Evolutionary conservation across 2,329 filamentous ascomycete genomes (phyloP).

Genomic region (Dothidotthia symphoricarpi): DNA sequence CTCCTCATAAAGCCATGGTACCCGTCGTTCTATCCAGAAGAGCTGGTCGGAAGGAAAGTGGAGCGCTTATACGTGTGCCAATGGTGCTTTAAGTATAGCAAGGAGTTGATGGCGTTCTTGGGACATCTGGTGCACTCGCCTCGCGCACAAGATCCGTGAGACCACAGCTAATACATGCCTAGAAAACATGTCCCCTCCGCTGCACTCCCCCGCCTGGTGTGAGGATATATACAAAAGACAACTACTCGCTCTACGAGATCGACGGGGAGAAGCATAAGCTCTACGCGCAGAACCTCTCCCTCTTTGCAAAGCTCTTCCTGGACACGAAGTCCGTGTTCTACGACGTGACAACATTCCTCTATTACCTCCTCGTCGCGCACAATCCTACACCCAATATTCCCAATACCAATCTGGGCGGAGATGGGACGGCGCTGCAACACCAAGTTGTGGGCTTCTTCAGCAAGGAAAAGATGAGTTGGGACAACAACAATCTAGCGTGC

Average conservation of each 20-base stretch:
- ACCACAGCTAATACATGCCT: slow-evolving; percentile 3
- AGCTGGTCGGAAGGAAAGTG: slow-evolving; percentile 49
- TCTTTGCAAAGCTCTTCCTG: slow-evolving; percentile 96
- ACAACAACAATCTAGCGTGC: slow-evolving; percentile 95
- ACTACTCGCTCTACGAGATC: slow-evolving; percentile 87
- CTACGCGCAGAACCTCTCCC: slow-evolving; percentile 91
- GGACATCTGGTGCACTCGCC: slow-evolving; percentile 40
- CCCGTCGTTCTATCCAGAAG: slow-evolving; percentile 80
- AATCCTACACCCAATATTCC: slow-evolving; percentile 45
- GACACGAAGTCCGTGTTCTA: slow-evolving; percentile 99
- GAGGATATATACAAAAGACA: slow-evolving; percentile 74
- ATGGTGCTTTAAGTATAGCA: slow-evolving; percentile 92
- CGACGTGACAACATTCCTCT: slow-evolving; percentile 90
- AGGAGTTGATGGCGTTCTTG: slow-evolving; percentile 50
- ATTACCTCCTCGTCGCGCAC: slow-evolving; percentile 84
- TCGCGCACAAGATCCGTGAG: too few relatives aligned
- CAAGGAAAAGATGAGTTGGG: slow-evolving; percentile 98
- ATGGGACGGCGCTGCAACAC: slow-evolving; percentile 6
- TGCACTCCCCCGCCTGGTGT: slow-evolving; percentile 59
- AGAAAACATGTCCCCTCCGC: slow-evolving; percentile 48
- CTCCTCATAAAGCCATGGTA: slow-evolving; percentile 89
- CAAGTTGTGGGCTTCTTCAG: slow-evolving; percentile 95
- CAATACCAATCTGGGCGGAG: slow-evolving; percentile 27
- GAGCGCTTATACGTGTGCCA: slow-evolving; percentile 78
- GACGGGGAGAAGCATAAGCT: slow-evolving; percentile 85